Base-by-base conservation (phyloP, 805 yeast species). In the Dipodascopsis uninucleata region DNA sequence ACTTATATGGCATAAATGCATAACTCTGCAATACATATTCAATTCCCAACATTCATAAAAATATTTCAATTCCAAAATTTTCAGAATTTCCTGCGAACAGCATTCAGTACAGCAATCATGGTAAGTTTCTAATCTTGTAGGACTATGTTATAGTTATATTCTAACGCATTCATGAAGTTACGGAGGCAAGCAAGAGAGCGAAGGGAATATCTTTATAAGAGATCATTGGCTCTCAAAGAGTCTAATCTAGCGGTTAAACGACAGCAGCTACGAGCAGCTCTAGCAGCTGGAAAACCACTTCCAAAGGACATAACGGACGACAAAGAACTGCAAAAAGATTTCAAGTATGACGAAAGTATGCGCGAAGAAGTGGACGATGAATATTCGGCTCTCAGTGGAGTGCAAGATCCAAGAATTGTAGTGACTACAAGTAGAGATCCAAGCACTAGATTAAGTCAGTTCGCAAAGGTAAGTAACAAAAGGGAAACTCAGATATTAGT, bases 151-250 rank as follows among this genome's bases (percentile, higher is more conserved):
- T n/a, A n/a, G n/a, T n/a, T n/a, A n/a, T n/a, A n/a, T n/a, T n/a
- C n/a, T n/a, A n/a, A n/a, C n/a, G n/a, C n/a, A n/a, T n/a, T n/a
- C n/a, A n/a, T n/a, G 10, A 21, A 49, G 53, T 26, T 48, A 18
- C 78, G 98, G 67, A 79, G 87, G 71, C 95, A 90, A 61, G 97
- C 97, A 5, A 80, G 98, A 69, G 97, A 93, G 65, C 78, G 98
- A 70, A 79, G 95, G 65, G 97, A 93, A 61, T 93, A 89, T 60
- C 71, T 93, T 22, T 93, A 85, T 70, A 76, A 87, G 40, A 88
- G 89, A 63, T 85, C 96, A 0, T 78, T 85, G 39, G 93, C 87
- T 62, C 74, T 90, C 28, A 96, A 93, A 63, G 97, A 93, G 55
- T 83, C 95, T 8, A 78, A 83, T 18, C 72, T 84, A 34, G 82